Evolutionary conservation across 2,329 filamentous ascomycete genomes (phyloP).

Genomic region (Amesomyces nigricolor): DNA sequence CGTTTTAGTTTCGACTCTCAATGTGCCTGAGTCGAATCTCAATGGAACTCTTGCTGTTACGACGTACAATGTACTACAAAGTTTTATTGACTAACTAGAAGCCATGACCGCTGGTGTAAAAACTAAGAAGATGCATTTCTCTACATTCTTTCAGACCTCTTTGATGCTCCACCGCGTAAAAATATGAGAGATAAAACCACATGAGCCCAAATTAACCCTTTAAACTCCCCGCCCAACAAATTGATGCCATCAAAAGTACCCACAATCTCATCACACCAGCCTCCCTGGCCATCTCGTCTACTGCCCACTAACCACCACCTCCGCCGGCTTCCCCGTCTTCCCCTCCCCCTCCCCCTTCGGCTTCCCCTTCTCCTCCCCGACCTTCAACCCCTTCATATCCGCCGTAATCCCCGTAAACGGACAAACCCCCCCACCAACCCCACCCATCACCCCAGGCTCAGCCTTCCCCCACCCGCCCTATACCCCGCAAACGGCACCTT

Average conservation of each 20-base stretch:
- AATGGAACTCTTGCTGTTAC: too few relatives aligned
- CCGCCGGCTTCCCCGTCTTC: not conserved
- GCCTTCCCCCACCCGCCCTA: not conserved
- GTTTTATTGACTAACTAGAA: too few relatives aligned
- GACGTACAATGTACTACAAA: too few relatives aligned
- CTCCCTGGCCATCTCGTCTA: not conserved
- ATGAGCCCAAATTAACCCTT: too few relatives aligned
- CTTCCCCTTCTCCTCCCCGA: not conserved
- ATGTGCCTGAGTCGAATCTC: too few relatives aligned
- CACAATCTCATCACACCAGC: not conserved
- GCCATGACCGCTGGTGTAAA: too few relatives aligned
- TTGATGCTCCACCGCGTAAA: too few relatives aligned
- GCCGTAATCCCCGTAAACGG: slow-evolving; percentile 11
- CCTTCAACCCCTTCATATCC: not conserved
- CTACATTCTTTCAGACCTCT: too few relatives aligned
- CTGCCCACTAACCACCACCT: not conserved
- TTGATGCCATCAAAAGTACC: slow-evolving; percentile 16
- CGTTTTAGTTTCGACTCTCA: too few relatives aligned
- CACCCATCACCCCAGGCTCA: not conserved
- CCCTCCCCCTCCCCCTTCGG: not conserved
- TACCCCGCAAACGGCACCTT: not conserved
- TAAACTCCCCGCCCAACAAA: not conserved
- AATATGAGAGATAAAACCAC: too few relatives aligned
- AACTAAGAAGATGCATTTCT: too few relatives aligned
- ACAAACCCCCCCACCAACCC: not conserved